Evolutionary conservation across 1,139 yeast species (phyloP).

Genomic region (Pichia terricola): DNA sequence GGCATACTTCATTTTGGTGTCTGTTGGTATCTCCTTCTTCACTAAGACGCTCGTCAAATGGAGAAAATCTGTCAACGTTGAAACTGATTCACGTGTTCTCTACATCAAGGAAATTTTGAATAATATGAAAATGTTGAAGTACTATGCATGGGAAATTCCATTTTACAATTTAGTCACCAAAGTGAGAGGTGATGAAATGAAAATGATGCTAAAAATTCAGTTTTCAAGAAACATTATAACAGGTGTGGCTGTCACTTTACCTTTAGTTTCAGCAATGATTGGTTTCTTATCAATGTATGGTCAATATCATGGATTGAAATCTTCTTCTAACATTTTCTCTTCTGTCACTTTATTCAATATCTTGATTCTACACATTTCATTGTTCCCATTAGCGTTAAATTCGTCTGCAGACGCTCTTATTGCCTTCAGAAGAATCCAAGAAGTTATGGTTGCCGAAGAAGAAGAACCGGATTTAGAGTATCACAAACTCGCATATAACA

Average conservation of each 20-base stretch:
- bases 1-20: constrained; percentile 24
- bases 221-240: constrained; percentile 34
- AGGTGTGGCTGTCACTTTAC: constrained; percentile 37
- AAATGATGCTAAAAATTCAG: constrained; percentile 35
- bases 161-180: constrained; percentile 31
- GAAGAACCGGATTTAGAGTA: constrained; percentile 19
- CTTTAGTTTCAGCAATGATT: constrained; percentile 39
- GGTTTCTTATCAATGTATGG: constrained; percentile 42
- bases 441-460: constrained; percentile 35
- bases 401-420: constrained; percentile 46
- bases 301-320: constrained; percentile 13
- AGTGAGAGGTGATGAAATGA: constrained; percentile 36
- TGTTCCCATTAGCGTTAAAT: constrained; percentile 44
- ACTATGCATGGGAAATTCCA: constrained; percentile 47
- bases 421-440: constrained; percentile 40
- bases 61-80: constrained; percentile 31
- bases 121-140: constrained; percentile 41
- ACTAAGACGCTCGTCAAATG: constrained; percentile 30
- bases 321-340: constrained; percentile 38
- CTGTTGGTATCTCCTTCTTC: constrained; percentile 16
- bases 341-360: constrained; percentile 44
- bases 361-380: constrained; percentile 41
- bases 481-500: constrained; percentile 1
- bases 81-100: constrained; percentile 38
- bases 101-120: constrained; percentile 37